These are phyloP conservation scores for Penicillium italicum DNA, from an alignment of 2,329 filamentous ascomycete species.

Conservation along the genomic window DNA sequence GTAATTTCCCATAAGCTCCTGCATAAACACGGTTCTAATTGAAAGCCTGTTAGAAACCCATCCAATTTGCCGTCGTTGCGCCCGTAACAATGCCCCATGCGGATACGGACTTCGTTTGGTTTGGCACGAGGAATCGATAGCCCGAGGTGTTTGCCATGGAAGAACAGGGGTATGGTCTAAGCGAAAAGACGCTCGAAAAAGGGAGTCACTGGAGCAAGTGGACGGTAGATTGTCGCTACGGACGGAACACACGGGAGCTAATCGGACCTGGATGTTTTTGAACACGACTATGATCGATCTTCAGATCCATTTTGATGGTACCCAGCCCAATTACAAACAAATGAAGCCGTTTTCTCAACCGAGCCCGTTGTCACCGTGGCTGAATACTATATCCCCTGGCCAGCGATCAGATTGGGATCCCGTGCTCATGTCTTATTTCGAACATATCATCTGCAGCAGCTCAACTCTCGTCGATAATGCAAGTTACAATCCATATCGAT, in stretches of 20 bases:
- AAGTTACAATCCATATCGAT: slow-evolving; percentile 28
- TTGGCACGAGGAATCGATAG: slow-evolving; percentile 28
- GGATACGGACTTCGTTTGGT: slow-evolving; percentile 22
- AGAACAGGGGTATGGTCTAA: slow-evolving; percentile 26
- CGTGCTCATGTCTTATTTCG: slow-evolving; percentile 25
- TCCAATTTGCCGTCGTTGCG: slow-evolving; percentile 22
- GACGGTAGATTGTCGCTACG: background rate
- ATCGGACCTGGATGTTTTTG: slow-evolving; percentile 11
- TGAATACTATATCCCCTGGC: slow-evolving; percentile 1
- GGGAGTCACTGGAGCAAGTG: background rate
- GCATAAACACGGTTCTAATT: background rate
- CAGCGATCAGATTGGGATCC: slow-evolving; percentile 14
- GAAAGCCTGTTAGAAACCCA: slow-evolving; percentile 10
- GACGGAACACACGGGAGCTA: background rate
- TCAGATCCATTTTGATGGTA: slow-evolving; percentile 9
- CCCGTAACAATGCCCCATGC: slow-evolving; percentile 14
- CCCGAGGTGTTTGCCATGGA: slow-evolving; percentile 27
- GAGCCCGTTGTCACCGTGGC: background rate
- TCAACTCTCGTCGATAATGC: slow-evolving; percentile 28
- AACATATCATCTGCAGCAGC: slow-evolving; percentile 27
- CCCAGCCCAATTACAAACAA: background rate
- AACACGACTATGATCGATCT: slow-evolving; percentile 14
- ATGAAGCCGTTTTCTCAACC: background rate
- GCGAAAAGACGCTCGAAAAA: slow-evolving; percentile 1
- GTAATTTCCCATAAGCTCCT: slow-evolving; percentile 3